These are phyloP conservation scores for Schizophyllum commune DNA, from an alignment of 1,284 basidiomycete species.

Conservation along the genomic window DNA sequence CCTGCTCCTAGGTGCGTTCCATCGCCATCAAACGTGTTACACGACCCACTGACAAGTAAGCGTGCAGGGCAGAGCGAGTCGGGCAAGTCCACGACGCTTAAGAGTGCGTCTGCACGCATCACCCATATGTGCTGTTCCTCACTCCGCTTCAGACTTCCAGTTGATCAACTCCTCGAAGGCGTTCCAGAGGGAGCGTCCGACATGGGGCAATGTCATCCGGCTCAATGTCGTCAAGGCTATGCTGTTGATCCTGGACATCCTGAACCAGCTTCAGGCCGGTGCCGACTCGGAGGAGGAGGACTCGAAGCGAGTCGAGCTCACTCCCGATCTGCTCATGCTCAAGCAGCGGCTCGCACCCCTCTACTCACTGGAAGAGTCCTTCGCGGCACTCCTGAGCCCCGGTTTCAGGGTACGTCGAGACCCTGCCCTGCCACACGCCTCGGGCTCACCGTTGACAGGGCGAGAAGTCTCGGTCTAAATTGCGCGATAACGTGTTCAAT, in stretches of 20 bases:
- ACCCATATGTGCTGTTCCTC: neutral
- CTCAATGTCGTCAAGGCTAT: neutral
- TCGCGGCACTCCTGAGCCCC: neutral
- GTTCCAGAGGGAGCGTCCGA: neutral
- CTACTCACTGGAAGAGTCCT: neutral
- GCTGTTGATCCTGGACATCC: neutral
- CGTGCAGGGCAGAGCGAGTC: conserved; percentile 44
- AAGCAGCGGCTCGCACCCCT: neutral
- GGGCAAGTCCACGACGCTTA: conserved; percentile 58
- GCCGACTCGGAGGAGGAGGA: neutral
- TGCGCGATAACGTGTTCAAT: neutral
- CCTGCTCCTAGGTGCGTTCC: conserved; percentile 43
- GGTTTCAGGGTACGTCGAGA: neutral
- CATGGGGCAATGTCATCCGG: neutral
- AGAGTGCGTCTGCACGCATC: conserved; percentile 35
- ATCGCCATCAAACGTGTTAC: neutral
- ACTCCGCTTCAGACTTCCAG: neutral
- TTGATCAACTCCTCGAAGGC: neutral
- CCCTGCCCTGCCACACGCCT: neutral
- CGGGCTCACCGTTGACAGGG: neutral
- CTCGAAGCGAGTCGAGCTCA: neutral
- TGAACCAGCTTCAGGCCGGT: neutral
- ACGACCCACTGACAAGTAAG: neutral
- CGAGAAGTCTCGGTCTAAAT: neutral
- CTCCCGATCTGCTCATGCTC: neutral